Evolutionary conservation across 1,284 basidiomycete genomes (phyloP).

Genomic region (Naganishia sp.): DNA sequence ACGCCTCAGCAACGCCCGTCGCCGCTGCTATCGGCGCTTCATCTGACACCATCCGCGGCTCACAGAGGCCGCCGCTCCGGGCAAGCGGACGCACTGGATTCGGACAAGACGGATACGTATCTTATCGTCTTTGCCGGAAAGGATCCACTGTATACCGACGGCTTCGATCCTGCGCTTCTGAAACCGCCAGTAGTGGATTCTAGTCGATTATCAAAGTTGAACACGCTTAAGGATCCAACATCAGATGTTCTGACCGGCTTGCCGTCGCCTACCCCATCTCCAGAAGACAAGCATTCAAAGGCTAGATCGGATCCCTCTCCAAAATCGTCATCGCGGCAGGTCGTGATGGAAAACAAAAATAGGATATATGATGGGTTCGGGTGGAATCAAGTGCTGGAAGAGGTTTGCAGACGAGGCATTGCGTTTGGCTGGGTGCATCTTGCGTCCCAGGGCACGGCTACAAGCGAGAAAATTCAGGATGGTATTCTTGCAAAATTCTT

Average conservation of each 20-base stretch:
- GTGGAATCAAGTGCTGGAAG: conserved; percentile 17
- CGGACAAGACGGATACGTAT: conserved; percentile 2
- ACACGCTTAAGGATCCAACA: conserved; percentile 17
- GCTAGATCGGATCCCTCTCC: neutral
- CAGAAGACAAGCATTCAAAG: conserved; percentile 18
- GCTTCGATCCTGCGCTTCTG: neutral
- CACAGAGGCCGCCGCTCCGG: neutral
- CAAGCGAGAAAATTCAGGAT: neutral
- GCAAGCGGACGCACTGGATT: neutral
- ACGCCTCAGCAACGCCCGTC: conserved; percentile 18
- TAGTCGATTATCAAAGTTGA: neutral
- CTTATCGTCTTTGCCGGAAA: conserved; percentile 23
- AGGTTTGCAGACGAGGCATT: conserved; percentile 9
- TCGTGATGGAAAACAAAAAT: conserved; percentile 10
- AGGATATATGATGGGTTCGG: conserved; percentile 17
- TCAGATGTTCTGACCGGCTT: conserved; percentile 14
- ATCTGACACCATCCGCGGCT: conserved; percentile 11
- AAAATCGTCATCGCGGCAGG: neutral
- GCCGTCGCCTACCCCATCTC: conserved; percentile 14
- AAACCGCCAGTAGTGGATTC: neutral
- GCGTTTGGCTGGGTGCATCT: conserved; percentile 20
- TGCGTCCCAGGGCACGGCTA: neutral
- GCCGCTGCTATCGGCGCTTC: conserved; percentile 10
- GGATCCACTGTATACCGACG: conserved; percentile 5
- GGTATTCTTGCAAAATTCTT: conserved; percentile 14